Percentiles rank a stretch among this genome's conserved stretches.
Evolutionary conservation across 495 filamentous ascomycete species (phyloP).

Genomic region (Aspergillus kassunensis): DNA sequence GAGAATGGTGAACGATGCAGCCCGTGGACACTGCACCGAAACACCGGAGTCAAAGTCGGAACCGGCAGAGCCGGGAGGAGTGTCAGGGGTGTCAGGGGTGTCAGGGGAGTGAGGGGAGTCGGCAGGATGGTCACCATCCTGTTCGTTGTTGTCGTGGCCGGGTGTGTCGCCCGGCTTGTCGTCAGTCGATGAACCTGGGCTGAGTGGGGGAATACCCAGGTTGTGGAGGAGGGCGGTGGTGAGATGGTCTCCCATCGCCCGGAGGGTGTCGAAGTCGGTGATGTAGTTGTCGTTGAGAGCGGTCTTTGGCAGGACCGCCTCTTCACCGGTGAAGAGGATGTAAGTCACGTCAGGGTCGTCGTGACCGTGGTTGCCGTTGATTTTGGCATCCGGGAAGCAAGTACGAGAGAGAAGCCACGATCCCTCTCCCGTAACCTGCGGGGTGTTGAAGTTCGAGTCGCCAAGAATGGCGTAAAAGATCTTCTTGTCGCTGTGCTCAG

Average conservation of each 20-base stretch:
- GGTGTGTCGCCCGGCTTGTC: no score
- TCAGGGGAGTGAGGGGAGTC: neutral
- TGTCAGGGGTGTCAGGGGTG: neutral
- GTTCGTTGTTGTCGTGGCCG: neutral
- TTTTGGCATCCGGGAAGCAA: conserved; percentile 33
- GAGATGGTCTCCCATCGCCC: conserved; percentile 31
- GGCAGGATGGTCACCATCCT: neutral
- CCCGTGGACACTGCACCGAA: neutral
- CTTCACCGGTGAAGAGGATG: conserved; percentile 33
- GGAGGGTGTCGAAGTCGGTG: conserved; percentile 34
- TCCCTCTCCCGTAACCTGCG: conserved; percentile 36
- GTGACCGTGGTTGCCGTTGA: conserved; percentile 33
- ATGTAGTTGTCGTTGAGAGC: conserved; percentile 32
- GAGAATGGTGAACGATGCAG: neutral
- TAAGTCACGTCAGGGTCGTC: conserved; percentile 33
- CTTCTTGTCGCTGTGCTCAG: conserved; percentile 21
- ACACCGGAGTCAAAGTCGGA: neutral
- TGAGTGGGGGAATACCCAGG: conserved; percentile 9
- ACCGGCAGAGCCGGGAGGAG: neutral
- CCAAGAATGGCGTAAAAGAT: conserved; percentile 41
- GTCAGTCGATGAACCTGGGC: neutral
- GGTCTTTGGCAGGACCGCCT: conserved; percentile 27
- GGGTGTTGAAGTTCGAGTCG: conserved; percentile 30
- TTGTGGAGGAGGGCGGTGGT: conserved; percentile 32
- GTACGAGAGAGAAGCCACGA: conserved; percentile 38